Evolutionary conservation across 805 yeast species (phyloP).

Genomic region (Barnettozyma populi): DNA sequence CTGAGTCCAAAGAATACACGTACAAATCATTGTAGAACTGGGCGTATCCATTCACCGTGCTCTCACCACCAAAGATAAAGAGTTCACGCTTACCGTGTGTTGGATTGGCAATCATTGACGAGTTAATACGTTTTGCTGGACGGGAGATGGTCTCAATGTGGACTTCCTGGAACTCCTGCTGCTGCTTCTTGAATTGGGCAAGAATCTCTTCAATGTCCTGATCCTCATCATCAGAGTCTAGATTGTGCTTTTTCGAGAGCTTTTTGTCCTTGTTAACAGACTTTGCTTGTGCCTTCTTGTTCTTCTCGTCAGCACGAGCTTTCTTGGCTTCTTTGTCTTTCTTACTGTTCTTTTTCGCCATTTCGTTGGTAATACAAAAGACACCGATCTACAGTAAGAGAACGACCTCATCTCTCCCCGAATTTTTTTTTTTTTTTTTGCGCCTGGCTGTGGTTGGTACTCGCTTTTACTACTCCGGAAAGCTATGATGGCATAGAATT

Average conservation of each 20-base stretch:
- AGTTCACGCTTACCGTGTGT: conserved; percentile 71
- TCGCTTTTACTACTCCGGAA: too few species aligned
- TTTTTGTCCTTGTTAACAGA: conserved; percentile 73
- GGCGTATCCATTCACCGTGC: conserved; percentile 43
- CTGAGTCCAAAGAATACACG: conserved; percentile 68
- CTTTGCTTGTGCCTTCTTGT: conserved; percentile 67
- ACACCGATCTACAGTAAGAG: not conserved
- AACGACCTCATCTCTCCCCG: too few species aligned
- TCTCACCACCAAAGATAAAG: conserved; percentile 87
- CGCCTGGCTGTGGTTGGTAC: not conserved
- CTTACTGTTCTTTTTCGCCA: conserved; percentile 83
- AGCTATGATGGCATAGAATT: too few species aligned
- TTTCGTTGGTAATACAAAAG: conserved; percentile 25
- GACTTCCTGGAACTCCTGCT: conserved; percentile 70
- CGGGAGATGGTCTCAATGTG: conserved; percentile 48
- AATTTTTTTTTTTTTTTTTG: not conserved
- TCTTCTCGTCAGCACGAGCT: conserved; percentile 80
- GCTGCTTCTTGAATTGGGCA: conserved; percentile 72
- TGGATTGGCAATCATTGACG: conserved; percentile 72
- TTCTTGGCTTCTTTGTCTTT: conserved; percentile 88
- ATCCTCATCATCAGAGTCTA: conserved; percentile 80
- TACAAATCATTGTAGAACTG: conserved; percentile 77
- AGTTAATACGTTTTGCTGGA: conserved; percentile 69
- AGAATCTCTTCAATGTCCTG: conserved; percentile 81
- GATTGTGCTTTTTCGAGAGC: conserved; percentile 66